Percentiles rank a stretch among this genome's conserved stretches.
Conservation (phyloP, 1,284 basidiomycete species). For the Ustilago trichophora region DNA sequence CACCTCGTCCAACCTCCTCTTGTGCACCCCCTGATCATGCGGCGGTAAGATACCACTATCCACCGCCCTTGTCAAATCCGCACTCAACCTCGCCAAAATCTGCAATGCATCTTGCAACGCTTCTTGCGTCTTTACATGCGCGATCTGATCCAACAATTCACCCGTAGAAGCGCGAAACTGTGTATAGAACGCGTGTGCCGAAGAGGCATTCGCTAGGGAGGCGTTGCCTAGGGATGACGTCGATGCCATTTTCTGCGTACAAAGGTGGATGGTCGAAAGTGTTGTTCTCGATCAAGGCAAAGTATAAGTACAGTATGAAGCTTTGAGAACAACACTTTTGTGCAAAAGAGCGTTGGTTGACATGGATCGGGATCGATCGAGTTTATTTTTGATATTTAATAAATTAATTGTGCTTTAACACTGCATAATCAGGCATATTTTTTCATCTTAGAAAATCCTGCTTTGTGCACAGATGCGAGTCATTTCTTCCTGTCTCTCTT, state of each 20-base stretch:
- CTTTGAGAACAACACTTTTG: too few species aligned
- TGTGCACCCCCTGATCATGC: conserved; percentile 38
- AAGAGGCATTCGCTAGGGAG: conserved; percentile 6
- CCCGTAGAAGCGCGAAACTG: conserved; percentile 11
- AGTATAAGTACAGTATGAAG: too few species aligned
- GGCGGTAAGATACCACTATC: conserved; percentile 28
- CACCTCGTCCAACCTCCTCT: conserved; percentile 15
- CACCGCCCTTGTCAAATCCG: conserved; percentile 29
- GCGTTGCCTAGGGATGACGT: conserved; percentile 29
- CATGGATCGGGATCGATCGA: too few species aligned
- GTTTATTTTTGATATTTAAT: too few species aligned
- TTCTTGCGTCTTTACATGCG: background rate
- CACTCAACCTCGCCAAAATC: conserved; percentile 11
- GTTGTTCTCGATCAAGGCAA: too few species aligned
- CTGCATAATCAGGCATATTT: too few species aligned
- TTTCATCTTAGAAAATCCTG: too few species aligned
- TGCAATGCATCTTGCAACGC: conserved; percentile 21
- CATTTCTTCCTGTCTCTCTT: too few species aligned
- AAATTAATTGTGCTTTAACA: too few species aligned
- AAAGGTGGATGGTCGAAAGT: too few species aligned
- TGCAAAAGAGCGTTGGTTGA: too few species aligned
- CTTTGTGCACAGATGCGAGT: too few species aligned
- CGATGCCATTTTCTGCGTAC: conserved; percentile 43
- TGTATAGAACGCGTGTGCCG: conserved; percentile 33
- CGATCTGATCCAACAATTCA: conserved; percentile 7